Conservation (phyloP, 1,284 basidiomycete species). For the Wolfiporia cocos region DNA sequence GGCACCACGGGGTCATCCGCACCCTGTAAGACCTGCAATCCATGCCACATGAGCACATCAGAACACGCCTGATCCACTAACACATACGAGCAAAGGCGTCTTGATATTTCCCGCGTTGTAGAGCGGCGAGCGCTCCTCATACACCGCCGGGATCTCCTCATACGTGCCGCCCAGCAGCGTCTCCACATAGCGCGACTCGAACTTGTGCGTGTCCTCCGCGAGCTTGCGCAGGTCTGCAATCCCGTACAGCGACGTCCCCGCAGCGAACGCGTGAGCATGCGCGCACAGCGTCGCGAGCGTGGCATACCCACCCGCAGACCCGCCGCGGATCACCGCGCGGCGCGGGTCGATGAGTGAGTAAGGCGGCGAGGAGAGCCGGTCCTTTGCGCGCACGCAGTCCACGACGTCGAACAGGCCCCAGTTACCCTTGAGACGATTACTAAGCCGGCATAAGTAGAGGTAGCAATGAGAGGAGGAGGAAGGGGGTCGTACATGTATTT, state of each 20-base stretch:
- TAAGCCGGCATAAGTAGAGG: slow-evolving; percentile 16
- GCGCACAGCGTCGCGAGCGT: slow-evolving; percentile 35
- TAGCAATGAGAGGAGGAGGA: neutral
- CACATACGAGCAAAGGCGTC: slow-evolving; percentile 40
- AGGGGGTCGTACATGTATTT: slow-evolving; percentile 36
- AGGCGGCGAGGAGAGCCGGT: slow-evolving; percentile 36
- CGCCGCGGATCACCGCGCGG: slow-evolving; percentile 51
- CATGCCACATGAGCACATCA: neutral
- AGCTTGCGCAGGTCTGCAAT: slow-evolving; percentile 39
- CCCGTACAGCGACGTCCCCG: slow-evolving; percentile 38
- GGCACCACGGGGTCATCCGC: slow-evolving; percentile 38
- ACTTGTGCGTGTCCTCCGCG: slow-evolving; percentile 46
- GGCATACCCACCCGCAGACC: slow-evolving; percentile 47
- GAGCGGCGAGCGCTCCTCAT: slow-evolving; percentile 40
- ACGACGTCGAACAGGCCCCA: slow-evolving; percentile 67
- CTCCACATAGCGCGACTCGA: slow-evolving; percentile 38
- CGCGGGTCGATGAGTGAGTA: slow-evolving; percentile 45
- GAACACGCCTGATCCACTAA: neutral
- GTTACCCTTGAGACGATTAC: slow-evolving; percentile 48
- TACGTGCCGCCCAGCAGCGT: slow-evolving; percentile 43
- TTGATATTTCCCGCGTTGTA: slow-evolving; percentile 39
- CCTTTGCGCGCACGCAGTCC: slow-evolving; percentile 51
- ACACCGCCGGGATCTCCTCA: slow-evolving; percentile 36
- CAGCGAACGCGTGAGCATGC: slow-evolving; percentile 29
- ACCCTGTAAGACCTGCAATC: slow-evolving; percentile 43